Conservation (phyloP, 495 filamentous ascomycete genomes). For the Aspergillus campestris region DNA sequence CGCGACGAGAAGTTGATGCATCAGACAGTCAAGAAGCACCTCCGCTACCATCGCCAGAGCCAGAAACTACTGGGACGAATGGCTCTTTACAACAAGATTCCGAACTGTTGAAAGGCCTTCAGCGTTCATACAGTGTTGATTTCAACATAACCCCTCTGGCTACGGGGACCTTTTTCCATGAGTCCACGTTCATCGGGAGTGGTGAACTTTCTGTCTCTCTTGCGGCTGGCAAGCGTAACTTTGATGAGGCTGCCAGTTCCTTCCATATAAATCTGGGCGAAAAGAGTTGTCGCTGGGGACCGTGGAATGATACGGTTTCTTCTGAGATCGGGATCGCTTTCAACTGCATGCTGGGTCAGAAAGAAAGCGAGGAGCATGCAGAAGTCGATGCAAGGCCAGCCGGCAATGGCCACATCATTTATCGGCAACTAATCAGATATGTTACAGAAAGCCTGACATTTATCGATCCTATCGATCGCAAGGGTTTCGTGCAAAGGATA, state of each 20-base stretch:
- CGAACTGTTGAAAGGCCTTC: constrained; percentile 40
- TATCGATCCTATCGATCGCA: constrained; percentile 42
- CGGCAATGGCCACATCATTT: constrained; percentile 6
- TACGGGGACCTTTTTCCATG: constrained; percentile 65
- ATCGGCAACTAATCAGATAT: constrained; percentile 38
- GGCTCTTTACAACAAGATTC: background rate
- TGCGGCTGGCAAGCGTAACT: constrained; percentile 19
- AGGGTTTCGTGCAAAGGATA: constrained; percentile 27
- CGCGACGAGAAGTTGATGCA: constrained; percentile 36
- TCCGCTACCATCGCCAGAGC: constrained; percentile 8
- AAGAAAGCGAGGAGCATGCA: constrained; percentile 8
- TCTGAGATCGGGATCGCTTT: constrained; percentile 57
- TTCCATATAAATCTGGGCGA: constrained; percentile 38
- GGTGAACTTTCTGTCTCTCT: constrained; percentile 52
- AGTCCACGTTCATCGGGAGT: constrained; percentile 66
- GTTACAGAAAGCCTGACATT: constrained; percentile 42
- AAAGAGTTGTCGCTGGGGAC: constrained; percentile 50
- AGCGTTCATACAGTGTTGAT: constrained; percentile 55
- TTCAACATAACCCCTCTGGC: constrained; percentile 66
- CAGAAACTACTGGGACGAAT: constrained; percentile 1
- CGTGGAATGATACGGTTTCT: constrained; percentile 61
- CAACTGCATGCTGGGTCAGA: constrained; percentile 38
- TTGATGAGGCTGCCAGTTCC: constrained; percentile 25
- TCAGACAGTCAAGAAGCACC: constrained; percentile 15
- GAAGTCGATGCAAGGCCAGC: background rate